Percentiles rank a stretch among this genome's conserved stretches.
Evolutionary conservation across 179 eudicot genomes (phyloP).

Genomic region (Nepenthes alata): DNA sequence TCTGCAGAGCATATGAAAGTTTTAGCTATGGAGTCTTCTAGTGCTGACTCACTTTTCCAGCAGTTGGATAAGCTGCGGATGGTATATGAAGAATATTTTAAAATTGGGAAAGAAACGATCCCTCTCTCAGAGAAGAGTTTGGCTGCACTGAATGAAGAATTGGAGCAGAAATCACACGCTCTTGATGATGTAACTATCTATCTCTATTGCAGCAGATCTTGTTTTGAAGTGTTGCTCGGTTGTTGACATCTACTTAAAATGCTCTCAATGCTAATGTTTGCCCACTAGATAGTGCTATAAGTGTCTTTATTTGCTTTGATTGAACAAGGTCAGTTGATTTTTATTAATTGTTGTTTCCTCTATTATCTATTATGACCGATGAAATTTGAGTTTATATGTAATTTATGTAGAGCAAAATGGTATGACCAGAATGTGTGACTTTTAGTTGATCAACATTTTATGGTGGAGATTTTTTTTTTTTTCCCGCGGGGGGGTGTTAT

Average conservation of each 20-base stretch:
- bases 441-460: too few species aligned
- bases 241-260: background rate
- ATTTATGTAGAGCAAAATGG: too few species aligned
- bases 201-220: background rate
- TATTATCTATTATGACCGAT: background rate
- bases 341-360: background rate
- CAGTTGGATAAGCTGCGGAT: conserved; percentile 73
- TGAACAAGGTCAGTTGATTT: background rate
- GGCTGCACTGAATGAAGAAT: conserved; percentile 55
- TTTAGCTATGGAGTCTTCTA: conserved; percentile 33
- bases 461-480: too few species aligned
- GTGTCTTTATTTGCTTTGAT: background rate
- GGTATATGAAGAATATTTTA: conserved; percentile 68
- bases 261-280: too few species aligned
- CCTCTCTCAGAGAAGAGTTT: conserved; percentile 61
- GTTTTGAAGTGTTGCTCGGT: background rate
- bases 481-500: too few species aligned
- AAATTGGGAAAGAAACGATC: conserved; percentile 48
- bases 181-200: conserved; percentile 78
- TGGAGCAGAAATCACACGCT: conserved; percentile 65
- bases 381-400: background rate
- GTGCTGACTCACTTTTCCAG: conserved; percentile 61
- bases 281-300: too few species aligned
- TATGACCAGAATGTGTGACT: too few species aligned
- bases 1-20: conserved; percentile 40